Conservation (phyloP, 495 filamentous ascomycete genomes). For the Clavariopsis aquatica region DNA sequence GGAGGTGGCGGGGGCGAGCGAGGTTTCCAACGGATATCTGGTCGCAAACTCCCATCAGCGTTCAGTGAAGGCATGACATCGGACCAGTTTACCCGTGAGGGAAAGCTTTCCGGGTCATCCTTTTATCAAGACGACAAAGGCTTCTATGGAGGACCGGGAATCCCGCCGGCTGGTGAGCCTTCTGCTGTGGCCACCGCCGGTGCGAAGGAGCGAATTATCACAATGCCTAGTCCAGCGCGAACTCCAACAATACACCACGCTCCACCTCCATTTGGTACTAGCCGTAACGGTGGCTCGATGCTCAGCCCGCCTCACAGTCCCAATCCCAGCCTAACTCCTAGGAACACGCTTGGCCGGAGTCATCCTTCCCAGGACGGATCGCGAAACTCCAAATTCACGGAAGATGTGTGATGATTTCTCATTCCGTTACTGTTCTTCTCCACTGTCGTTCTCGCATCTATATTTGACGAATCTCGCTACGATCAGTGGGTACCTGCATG, state of each 20-base stretch:
- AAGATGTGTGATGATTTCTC: slow-evolving; percentile 39
- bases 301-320: slow-evolving; percentile 27
- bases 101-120: slow-evolving; percentile 46
- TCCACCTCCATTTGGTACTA: slow-evolving; percentile 37
- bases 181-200: slow-evolving; percentile 43
- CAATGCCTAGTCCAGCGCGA: slow-evolving; percentile 52
- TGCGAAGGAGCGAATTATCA: slow-evolving; percentile 38
- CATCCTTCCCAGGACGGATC: slow-evolving; percentile 58
- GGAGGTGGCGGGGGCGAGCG: slow-evolving; percentile 11
- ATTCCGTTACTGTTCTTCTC: slow-evolving; percentile 7
- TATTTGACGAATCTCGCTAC: slow-evolving; percentile 11
- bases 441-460: slow-evolving; percentile 22
- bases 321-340: slow-evolving; percentile 25
- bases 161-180: slow-evolving; percentile 11
- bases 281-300: slow-evolving; percentile 17
- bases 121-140: slow-evolving; percentile 48
- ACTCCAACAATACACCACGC: slow-evolving; percentile 51
- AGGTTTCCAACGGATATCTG: slow-evolving; percentile 36
- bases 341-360: slow-evolving; percentile 56
- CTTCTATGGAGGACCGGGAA: slow-evolving; percentile 45
- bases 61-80: slow-evolving; percentile 41
- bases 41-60: slow-evolving; percentile 37
- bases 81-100: slow-evolving; percentile 34
- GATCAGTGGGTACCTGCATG: slow-evolving; percentile 7
- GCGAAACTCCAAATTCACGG: slow-evolving; percentile 58